A percentile compares a stretch with the other conserved stretches of the same genome.
phyloP scores from a whole-genome alignment of 371 early-diverging fungal genomes.

The Blastocladiella emersonii region DNA sequence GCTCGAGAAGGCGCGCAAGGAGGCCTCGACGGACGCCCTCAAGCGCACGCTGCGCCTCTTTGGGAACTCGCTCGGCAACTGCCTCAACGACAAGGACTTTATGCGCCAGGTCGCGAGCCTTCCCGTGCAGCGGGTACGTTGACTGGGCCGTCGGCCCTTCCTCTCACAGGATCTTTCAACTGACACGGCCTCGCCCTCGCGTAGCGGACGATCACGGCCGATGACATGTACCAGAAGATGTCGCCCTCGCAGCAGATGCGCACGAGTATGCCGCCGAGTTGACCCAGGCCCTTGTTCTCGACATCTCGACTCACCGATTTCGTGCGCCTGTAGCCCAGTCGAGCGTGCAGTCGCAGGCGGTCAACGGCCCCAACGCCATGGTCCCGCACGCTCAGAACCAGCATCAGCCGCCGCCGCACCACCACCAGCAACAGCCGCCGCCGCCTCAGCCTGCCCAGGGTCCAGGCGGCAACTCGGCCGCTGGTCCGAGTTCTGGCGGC shows the following conservation, averaged over 20 bases:
- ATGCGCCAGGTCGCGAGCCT: conserved; percentile 30
- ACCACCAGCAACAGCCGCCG: not conserved
- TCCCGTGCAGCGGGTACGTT: not conserved
- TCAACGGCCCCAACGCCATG: too few species aligned
- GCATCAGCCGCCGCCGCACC: not conserved
- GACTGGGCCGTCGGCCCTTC: too few species aligned
- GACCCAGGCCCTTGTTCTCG: too few species aligned
- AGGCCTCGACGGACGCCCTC: conserved; percentile 90
- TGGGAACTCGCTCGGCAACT: conserved; percentile 92
- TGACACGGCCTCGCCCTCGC: not conserved
- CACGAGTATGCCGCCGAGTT: too few species aligned
- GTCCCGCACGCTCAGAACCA: too few species aligned
- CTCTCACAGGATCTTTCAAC: too few species aligned
- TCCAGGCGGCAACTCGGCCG: too few species aligned
- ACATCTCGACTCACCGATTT: too few species aligned
- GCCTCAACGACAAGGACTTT: conserved; percentile 86
- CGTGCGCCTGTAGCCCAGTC: too few species aligned
- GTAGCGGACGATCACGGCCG: not conserved
- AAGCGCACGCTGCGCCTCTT: conserved; percentile 88
- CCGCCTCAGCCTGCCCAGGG: not conserved
- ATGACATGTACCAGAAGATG: not conserved
- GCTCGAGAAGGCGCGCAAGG: conserved; percentile 91
- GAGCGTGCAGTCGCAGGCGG: too few species aligned
- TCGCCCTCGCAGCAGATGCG: too few species aligned
- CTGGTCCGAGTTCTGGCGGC: too few species aligned